These are phyloP conservation scores for Knoxia roxburghii DNA, from an alignment of 257 asterid species.

Conservation along the genomic window DNA sequence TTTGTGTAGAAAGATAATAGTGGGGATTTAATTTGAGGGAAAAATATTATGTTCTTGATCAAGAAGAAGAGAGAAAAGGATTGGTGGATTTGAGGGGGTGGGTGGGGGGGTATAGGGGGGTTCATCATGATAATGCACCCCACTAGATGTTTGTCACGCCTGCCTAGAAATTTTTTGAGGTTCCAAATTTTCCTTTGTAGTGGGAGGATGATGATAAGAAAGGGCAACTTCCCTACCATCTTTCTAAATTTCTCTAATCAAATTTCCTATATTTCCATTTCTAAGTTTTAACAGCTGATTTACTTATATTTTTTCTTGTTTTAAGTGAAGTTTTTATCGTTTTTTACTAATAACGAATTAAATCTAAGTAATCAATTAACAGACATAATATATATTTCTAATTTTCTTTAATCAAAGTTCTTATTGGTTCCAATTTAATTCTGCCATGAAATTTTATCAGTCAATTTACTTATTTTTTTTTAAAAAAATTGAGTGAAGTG, in stretches of 20 bases:
- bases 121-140: conserved; percentile 82
- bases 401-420: too few species aligned
- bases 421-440: too few species aligned
- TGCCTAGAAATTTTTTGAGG: conserved; percentile 30
- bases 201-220: conserved; percentile 23
- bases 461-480: too few species aligned
- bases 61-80: not conserved
- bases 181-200: conserved; percentile 23
- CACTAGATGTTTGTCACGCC: conserved; percentile 84
- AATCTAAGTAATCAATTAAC: too few species aligned
- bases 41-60: too few species aligned
- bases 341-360: too few species aligned
- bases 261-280: not conserved
- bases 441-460: too few species aligned
- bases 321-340: too few species aligned
- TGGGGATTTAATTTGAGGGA: conserved; percentile 10
- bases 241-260: not conserved
- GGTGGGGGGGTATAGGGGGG: conserved; percentile 27
- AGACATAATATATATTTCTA: too few species aligned
- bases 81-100: conserved; percentile 5
- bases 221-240: conserved; percentile 3
- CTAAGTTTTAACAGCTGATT: too few species aligned
- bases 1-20: conserved; percentile 20
- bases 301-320: too few species aligned
- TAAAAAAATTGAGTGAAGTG: too few species aligned